Evolutionary conservation across 164 flowering plant genomes (phyloP), one percentile per base, ranked within the genome.

Genomic region (Piper longum): DNA sequence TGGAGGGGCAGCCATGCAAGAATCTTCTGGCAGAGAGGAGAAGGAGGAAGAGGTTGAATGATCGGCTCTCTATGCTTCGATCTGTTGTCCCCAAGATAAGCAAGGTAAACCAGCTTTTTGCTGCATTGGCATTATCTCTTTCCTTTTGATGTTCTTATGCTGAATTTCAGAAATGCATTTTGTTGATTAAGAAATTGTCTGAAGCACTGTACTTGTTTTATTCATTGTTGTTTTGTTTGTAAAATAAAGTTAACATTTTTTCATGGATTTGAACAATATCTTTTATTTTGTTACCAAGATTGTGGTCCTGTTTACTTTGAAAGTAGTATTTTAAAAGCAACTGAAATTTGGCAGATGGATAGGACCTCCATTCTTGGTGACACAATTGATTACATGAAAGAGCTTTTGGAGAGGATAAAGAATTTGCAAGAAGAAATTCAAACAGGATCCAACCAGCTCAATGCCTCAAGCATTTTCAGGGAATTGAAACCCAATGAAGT

Each of bases 51-150:
- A 67, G 96, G 4, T 72, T 91, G 41, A 91, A 91, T 66, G 98
- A 91, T 62, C 85, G 98, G 5, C 98, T 91, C 62, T 87, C 90
- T 2, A 87, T 91, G 98, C 87, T 91, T 13, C 74, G 95, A 75
- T 89, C 98, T 14, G 87, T 89, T 41, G 98, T 91, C 69, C 96
- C 98, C 12, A 91, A 87, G 73, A 91, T 91, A n/a, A 89, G 95
- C 81, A 91, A 91, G 95, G 98, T 87, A 75, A 62, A 0, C 52
- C 7, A 26, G 36, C 11, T 3, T 48, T 9, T 48, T 48, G 52
- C 52, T 8, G 4, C 7, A 64, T 1, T 1, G 8, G 57, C 36
- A 41, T 52, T 56, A 4, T 58, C 59, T 59, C 52, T 48, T 2
- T 9, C 14, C 52, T 48, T 2, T 9, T 48, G 52, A 9, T 14